Conservation (phyloP, 768 basidiomycete genomes). For the Brasilioporus rufonigricans region DNA sequence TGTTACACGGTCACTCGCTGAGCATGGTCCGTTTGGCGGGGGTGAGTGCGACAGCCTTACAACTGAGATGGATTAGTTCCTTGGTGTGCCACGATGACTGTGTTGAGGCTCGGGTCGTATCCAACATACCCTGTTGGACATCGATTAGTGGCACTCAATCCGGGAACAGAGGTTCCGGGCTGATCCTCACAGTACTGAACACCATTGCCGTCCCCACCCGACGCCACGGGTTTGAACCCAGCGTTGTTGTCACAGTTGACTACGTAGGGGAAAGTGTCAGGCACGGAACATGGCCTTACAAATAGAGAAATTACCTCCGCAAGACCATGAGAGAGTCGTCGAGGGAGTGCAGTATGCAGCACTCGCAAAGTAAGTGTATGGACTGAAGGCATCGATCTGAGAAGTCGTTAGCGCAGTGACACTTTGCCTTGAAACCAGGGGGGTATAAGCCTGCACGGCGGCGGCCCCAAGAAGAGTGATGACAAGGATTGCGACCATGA, state of each 20-base stretch:
- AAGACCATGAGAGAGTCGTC: slow-evolving; percentile 44
- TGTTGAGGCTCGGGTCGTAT: slow-evolving; percentile 38
- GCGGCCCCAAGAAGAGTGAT: slow-evolving; percentile 7
- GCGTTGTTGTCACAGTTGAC: slow-evolving; percentile 49
- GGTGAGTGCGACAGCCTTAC: slow-evolving; percentile 43
- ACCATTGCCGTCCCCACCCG: slow-evolving; percentile 44
- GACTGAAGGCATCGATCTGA: slow-evolving; percentile 41
- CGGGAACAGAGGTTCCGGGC: not conserved
- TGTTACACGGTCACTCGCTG: not conserved
- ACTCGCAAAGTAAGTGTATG: slow-evolving; percentile 49
- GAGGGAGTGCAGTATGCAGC: slow-evolving; percentile 46
- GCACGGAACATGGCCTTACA: too few species aligned
- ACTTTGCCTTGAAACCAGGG: slow-evolving; percentile 29
- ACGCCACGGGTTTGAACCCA: slow-evolving; percentile 44
- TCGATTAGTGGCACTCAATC: not conserved
- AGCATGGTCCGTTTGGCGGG: slow-evolving; percentile 19
- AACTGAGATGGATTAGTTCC: slow-evolving; percentile 29
- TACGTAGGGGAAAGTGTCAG: slow-evolving; percentile 12
- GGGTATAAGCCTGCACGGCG: slow-evolving; percentile 5
- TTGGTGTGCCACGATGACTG: slow-evolving; percentile 39
- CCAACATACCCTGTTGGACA: slow-evolving; percentile 48
- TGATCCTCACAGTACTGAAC: slow-evolving; percentile 46
- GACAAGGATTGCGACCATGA: slow-evolving; percentile 6
- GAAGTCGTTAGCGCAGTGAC: slow-evolving; percentile 37
- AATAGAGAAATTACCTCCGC: slow-evolving; percentile 40